A percentile compares a stretch with the other conserved stretches of the same genome.
phyloP scores from a whole-genome alignment of 768 basidiomycete genomes.

The Phylloporus sp. region DNA sequence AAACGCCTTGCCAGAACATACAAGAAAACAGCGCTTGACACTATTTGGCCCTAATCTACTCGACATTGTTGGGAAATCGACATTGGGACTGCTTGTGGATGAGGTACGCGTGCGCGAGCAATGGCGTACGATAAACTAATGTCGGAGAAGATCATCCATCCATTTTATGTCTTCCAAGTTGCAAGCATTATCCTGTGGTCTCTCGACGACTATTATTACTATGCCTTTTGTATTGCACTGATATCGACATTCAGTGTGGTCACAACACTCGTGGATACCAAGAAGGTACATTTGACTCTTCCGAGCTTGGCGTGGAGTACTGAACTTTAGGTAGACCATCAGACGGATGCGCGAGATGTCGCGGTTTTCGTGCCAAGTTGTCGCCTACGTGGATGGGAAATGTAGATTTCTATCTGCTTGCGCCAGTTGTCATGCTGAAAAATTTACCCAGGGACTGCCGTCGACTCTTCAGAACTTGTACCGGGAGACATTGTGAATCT shows the following conservation, averaged over 20 bases:
- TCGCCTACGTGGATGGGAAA: conserved; percentile 59
- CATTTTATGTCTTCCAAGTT: conserved; percentile 98
- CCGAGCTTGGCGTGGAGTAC: neutral
- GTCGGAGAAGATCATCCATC: conserved; percentile 72
- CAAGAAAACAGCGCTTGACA: conserved; percentile 58
- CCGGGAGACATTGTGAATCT: conserved; percentile 92
- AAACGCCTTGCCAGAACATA: conserved; percentile 50
- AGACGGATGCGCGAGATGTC: conserved; percentile 96
- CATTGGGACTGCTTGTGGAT: conserved; percentile 72
- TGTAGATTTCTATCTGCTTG: conserved; percentile 47
- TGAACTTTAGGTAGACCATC: conserved; percentile 58
- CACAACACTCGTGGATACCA: conserved; percentile 88
- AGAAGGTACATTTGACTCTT: conserved; percentile 51
- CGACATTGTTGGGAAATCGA: conserved; percentile 85
- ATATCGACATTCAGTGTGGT: conserved; percentile 82
- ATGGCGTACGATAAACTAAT: conserved; percentile 1
- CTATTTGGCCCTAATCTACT: conserved; percentile 86
- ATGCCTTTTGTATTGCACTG: conserved; percentile 92
- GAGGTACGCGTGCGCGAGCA: conserved; percentile 55
- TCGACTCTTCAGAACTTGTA: conserved; percentile 74
- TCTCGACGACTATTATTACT: conserved; percentile 93
- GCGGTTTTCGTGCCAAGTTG: conserved; percentile 73
- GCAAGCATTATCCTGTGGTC: conserved; percentile 94
- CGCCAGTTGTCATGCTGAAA: neutral
- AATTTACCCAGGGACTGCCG: conserved; percentile 51